Evolutionary conservation across 179 eudicot species (phyloP).

Genomic region (Beta lomatogona): DNA sequence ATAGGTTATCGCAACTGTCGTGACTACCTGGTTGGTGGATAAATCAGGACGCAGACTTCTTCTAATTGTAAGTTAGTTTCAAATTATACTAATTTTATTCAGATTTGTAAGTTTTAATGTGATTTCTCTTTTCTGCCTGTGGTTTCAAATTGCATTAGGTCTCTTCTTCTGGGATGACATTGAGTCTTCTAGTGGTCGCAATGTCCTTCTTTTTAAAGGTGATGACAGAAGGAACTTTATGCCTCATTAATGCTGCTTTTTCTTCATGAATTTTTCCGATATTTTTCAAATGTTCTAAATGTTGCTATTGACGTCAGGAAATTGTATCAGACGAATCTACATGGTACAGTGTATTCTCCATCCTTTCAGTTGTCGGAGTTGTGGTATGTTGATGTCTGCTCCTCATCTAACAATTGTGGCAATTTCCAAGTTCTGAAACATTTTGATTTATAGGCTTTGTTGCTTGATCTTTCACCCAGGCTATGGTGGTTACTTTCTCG

Average conservation of each 20-base stretch:
- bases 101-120: background rate
- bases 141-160: constrained; percentile 42
- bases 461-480: constrained; percentile 42
- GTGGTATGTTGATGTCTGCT: constrained; percentile 62
- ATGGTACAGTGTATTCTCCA: constrained; percentile 52
- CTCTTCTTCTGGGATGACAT: constrained; percentile 69
- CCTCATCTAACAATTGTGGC: background rate
- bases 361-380: constrained; percentile 77
- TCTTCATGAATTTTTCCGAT: background rate
- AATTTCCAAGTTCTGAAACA: background rate
- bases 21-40: constrained; percentile 85
- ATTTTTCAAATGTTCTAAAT: background rate
- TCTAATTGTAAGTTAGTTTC: constrained; percentile 70
- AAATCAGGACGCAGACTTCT: constrained; percentile 92
- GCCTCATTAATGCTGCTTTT: background rate
- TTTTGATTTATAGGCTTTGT: background rate
- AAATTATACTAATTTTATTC: background rate
- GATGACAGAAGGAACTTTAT: background rate
- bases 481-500: constrained; percentile 81
- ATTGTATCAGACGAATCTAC: constrained; percentile 51
- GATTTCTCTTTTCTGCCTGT: constrained; percentile 6
- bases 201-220: constrained; percentile 78
- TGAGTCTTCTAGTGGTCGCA: constrained; percentile 78
- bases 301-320: constrained; percentile 41
- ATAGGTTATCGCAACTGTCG: constrained; percentile 82